These are phyloP conservation scores for Magnusiomyces paraingens DNA, from an alignment of 1,139 yeast species.

Conservation along the genomic window DNA sequence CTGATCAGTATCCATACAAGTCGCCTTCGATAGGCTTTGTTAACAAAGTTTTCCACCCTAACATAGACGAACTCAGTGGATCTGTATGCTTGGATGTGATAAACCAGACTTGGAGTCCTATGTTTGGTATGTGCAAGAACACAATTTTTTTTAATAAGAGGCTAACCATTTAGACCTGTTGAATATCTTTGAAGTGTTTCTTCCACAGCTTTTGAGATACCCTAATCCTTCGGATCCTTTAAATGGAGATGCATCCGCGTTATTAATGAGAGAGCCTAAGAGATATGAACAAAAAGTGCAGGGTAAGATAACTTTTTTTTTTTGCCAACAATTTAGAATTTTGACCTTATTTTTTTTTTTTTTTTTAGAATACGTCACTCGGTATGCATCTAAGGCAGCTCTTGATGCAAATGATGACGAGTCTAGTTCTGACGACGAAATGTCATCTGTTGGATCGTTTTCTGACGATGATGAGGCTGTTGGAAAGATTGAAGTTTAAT, in stretches of 20 bases:
- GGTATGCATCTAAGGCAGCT: slow-evolving; percentile 55
- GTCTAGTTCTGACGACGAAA: slow-evolving; percentile 33
- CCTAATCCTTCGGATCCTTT: slow-evolving; percentile 95
- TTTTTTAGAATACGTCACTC: slow-evolving; percentile 49
- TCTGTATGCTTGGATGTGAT: slow-evolving; percentile 94
- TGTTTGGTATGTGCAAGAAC: slow-evolving; percentile 54
- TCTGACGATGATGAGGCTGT: slow-evolving; percentile 44
- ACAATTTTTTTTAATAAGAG: neutral
- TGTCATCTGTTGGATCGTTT: slow-evolving; percentile 41
- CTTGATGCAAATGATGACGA: slow-evolving; percentile 36
- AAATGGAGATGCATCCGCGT: slow-evolving; percentile 83
- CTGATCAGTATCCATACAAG: slow-evolving; percentile 92
- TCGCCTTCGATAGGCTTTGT: slow-evolving; percentile 94
- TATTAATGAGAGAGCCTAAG: slow-evolving; percentile 65
- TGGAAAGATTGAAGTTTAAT: slow-evolving; percentile 37
- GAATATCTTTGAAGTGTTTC: slow-evolving; percentile 86
- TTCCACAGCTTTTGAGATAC: slow-evolving; percentile 85
- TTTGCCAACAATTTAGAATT: neutral
- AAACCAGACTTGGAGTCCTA: slow-evolving; percentile 97
- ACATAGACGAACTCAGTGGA: slow-evolving; percentile 68
- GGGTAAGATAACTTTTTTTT: slow-evolving; percentile 20
- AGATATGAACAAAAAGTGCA: slow-evolving; percentile 65
- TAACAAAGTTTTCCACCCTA: slow-evolving; percentile 90
- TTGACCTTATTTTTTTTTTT: slow-evolving; percentile 1
- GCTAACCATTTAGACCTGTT: slow-evolving; percentile 38